Base-by-base conservation (phyloP, 1,139 yeast species). In the Kodamaea ohmeri region DNA sequence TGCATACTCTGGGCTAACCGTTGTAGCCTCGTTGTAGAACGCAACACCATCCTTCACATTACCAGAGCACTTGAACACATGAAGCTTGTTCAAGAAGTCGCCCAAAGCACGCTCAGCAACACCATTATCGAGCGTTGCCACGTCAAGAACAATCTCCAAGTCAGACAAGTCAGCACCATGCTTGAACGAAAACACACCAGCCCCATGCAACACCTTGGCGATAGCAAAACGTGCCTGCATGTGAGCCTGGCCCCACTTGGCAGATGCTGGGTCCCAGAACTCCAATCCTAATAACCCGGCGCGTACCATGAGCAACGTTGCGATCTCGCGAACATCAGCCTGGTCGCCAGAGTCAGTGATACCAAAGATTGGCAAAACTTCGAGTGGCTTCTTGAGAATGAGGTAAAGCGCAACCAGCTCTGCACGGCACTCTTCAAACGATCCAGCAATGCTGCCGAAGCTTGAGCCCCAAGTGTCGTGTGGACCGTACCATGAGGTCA, bases 171-270 rank as follows among this genome's bases (percentile, higher is more conserved):
- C 69, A 19, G 64, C 69, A n/a, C 63, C 63, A n/a, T 70, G 68
- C 38, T 69, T 68, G 43, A 87, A 62, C 38, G 71, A 67, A 35
- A 76, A 80, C 21, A 83, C 78, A 15, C 84, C 83, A 4, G 94
- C 89, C 39, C 79, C 70, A 52, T 83, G 65, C 55, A 86, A 80
- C 21, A 82, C 75, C 64, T 84, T 85, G 71, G 86, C 72, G 50
- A 88, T 87, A 26, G 92, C 86, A 60, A 76, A 88, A 56, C 96
- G 72, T 5, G 95, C 96, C 66, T 87, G 95, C 89, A 87, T 86
- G 58, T 88, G 96, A n/a, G 96, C 81, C 64, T 88, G 96, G 25
- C 96, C 96, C 96, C 96, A 88, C 60, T 86, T 86, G 44, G 71
- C 65, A 25, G 87, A 72, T 33, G 65, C 61, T 30, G 96, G 95